phyloP scores from a whole-genome alignment of 441 rosid genomes.

The Kokia cookei region DNA sequence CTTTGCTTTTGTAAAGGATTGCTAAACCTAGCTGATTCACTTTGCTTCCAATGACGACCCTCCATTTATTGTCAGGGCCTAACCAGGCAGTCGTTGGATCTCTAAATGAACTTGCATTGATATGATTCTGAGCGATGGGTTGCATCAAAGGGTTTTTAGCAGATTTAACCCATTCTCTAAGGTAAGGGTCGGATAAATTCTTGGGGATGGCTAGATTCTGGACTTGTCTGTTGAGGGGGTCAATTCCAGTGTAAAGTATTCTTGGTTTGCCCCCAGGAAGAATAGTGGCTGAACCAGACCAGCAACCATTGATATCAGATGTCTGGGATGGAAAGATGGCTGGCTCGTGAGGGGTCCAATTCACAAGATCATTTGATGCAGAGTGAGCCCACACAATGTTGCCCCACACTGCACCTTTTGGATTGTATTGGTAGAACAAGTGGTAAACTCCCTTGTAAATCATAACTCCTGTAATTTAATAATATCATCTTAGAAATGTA shows the following conservation, averaged over 20 bases:
- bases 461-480: slow-evolving; percentile 46
- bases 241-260: slow-evolving; percentile 63
- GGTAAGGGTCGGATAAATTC: slow-evolving; percentile 50
- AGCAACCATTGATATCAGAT: slow-evolving; percentile 56
- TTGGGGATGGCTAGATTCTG: slow-evolving; percentile 67
- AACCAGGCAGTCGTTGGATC: slow-evolving; percentile 87
- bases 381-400: slow-evolving; percentile 86
- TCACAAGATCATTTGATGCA: slow-evolving; percentile 66
- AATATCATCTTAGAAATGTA: background rate
- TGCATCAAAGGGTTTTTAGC: slow-evolving; percentile 59
- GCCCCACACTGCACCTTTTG: slow-evolving; percentile 68
- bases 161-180: slow-evolving; percentile 54
- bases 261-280: slow-evolving; percentile 49
- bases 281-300: slow-evolving; percentile 80
- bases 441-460: slow-evolving; percentile 79
- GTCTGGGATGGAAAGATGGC: slow-evolving; percentile 62
- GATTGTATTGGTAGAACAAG: slow-evolving; percentile 80
- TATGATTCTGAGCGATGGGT: slow-evolving; percentile 37
- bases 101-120: slow-evolving; percentile 57
- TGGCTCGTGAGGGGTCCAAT: slow-evolving; percentile 52
- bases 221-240: slow-evolving; percentile 41
- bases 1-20: slow-evolving; percentile 47
- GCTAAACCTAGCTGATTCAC: slow-evolving; percentile 39
- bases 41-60: slow-evolving; percentile 56
- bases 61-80: slow-evolving; percentile 57